phyloP scores from a whole-genome alignment of 2,329 filamentous ascomycete species.

The Calonectria hawksworthii region DNA sequence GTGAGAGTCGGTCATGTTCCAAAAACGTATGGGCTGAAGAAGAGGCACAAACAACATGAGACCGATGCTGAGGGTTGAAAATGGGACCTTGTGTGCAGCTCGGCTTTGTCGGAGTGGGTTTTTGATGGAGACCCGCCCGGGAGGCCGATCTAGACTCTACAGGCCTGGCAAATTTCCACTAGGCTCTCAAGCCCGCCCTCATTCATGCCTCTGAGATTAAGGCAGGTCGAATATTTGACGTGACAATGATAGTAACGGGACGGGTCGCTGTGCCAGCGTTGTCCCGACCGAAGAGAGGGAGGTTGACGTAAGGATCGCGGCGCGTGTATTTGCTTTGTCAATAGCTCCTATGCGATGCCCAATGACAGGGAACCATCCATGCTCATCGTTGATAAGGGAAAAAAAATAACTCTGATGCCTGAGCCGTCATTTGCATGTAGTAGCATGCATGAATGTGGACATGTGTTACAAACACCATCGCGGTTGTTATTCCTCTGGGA shows the following conservation, averaged over 20 bases:
- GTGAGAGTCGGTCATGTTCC: background rate
- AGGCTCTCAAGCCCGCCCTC: background rate
- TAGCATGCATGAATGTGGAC: too few species aligned
- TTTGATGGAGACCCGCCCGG: background rate
- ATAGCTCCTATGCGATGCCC: background rate
- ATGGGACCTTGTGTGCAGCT: background rate
- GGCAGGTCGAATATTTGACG: background rate
- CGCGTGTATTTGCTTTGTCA: background rate
- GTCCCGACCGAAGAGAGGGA: background rate
- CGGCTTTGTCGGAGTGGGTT: background rate
- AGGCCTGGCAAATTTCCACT: background rate
- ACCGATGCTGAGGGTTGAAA: background rate
- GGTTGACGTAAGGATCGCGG: background rate
- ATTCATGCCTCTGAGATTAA: background rate
- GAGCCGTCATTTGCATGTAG: too few species aligned
- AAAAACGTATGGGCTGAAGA: background rate
- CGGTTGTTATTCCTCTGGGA: too few species aligned
- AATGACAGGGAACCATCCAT: background rate
- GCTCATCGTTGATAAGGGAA: background rate
- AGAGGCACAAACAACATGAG: background rate
- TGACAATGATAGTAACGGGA: background rate
- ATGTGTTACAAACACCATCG: too few species aligned
- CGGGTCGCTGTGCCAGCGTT: background rate
- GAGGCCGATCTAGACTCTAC: background rate
- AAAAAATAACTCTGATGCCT: too few species aligned